Conservation (phyloP, 371 early-diverging fungal species). For the Apophysomyces trapeziformis region DNA sequence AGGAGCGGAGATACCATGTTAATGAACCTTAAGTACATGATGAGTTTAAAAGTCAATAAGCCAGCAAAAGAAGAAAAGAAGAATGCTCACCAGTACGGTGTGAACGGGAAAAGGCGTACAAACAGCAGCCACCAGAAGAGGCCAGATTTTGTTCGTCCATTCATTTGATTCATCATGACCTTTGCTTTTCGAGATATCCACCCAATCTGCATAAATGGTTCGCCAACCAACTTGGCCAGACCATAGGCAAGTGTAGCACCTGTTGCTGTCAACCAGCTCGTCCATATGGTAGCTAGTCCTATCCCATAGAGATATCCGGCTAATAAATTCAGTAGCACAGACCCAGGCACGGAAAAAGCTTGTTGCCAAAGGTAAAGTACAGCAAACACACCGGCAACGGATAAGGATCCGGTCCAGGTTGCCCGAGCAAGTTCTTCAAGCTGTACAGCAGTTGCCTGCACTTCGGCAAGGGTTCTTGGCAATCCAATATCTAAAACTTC, state of each 20-base stretch:
- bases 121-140: constrained; percentile 57
- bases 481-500: constrained; percentile 39
- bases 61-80: not conserved
- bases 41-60: constrained; percentile 10
- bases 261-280: constrained; percentile 45
- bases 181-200: constrained; percentile 44
- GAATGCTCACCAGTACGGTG: constrained; percentile 50
- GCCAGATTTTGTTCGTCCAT: constrained; percentile 30
- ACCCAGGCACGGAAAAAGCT: constrained; percentile 55
- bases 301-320: constrained; percentile 52
- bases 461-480: constrained; percentile 45
- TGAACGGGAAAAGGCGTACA: constrained; percentile 50
- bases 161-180: constrained; percentile 37
- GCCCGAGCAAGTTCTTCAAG: constrained; percentile 35
- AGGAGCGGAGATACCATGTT: constrained; percentile 53
- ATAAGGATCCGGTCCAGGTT: constrained; percentile 38
- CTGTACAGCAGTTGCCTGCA: constrained; percentile 41
- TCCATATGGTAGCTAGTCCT: constrained; percentile 38
- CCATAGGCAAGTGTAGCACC: constrained; percentile 54
- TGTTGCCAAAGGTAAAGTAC: constrained; percentile 58
- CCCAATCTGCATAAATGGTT: constrained; percentile 48
- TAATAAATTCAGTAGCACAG: constrained; percentile 48
- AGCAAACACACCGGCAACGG: constrained; percentile 45
- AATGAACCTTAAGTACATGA: constrained; percentile 33
- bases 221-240: constrained; percentile 42